Evolutionary conservation across 257 asterid genomes (phyloP).

Genomic region (Cordia subcordata): DNA sequence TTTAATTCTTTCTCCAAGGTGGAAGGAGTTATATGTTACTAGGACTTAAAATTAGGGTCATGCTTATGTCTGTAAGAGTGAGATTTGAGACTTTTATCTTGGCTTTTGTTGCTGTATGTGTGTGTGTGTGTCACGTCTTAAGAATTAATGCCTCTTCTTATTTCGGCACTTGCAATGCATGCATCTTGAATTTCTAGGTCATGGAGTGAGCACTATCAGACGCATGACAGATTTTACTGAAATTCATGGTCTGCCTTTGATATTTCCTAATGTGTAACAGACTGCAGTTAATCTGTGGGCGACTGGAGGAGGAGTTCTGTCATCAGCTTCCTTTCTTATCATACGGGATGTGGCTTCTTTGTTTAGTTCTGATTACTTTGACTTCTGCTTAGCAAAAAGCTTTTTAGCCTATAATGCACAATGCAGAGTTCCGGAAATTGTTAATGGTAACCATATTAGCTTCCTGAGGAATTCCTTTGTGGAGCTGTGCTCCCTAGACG

Average conservation of each 20-base stretch:
- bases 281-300: constrained; percentile 84
- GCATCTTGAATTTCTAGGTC: background rate
- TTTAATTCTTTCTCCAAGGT: too few species aligned
- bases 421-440: constrained; percentile 55
- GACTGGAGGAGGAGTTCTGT: constrained; percentile 57
- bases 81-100: too few species aligned
- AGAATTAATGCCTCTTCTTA: background rate
- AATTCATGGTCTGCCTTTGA: constrained; percentile 1
- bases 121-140: too few species aligned
- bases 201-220: background rate
- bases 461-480: constrained; percentile 65
- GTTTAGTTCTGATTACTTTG: constrained; percentile 43
- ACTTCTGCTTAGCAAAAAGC: constrained; percentile 62
- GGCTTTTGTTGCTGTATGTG: too few species aligned
- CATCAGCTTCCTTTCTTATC: constrained; percentile 64
- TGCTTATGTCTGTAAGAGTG: too few species aligned
- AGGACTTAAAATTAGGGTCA: too few species aligned
- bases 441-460: constrained; percentile 52
- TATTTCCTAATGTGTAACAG: constrained; percentile 40
- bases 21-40: too few species aligned
- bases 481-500: constrained; percentile 69
- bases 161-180: too few species aligned
- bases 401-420: constrained; percentile 54
- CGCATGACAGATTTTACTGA: background rate
- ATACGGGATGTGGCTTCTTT: constrained; percentile 48